Evolutionary conservation across 1,284 basidiomycete genomes (phyloP).

Genomic region (Cutaneotrichosporon sp.): DNA sequence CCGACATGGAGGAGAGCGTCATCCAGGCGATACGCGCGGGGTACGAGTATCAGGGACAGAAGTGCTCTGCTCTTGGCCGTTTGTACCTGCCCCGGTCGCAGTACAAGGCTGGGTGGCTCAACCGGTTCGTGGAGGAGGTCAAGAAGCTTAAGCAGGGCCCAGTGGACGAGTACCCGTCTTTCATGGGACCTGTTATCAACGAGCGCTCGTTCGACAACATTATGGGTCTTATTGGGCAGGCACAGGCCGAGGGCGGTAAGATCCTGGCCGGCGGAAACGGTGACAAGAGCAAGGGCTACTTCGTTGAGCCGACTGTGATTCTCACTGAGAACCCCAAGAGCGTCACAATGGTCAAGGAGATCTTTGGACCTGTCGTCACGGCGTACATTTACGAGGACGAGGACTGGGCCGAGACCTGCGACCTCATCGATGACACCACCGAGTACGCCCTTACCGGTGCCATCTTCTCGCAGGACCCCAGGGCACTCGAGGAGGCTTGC

Average conservation of each 20-base stretch:
- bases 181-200: constrained; percentile 87
- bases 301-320: constrained; percentile 81
- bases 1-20: constrained; percentile 74
- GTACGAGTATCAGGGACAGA: constrained; percentile 70
- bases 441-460: constrained; percentile 77
- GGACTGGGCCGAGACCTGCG: constrained; percentile 68
- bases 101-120: constrained; percentile 77
- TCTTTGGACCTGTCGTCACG: constrained; percentile 86
- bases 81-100: constrained; percentile 76
- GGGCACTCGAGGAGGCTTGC: constrained; percentile 28
- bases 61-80: constrained; percentile 83
- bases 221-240: constrained; percentile 69
- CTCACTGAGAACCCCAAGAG: constrained; percentile 51
- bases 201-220: constrained; percentile 77
- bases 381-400: constrained; percentile 67
- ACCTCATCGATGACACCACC: constrained; percentile 72
- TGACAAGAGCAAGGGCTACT: constrained; percentile 82
- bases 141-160: constrained; percentile 74
- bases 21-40: constrained; percentile 72
- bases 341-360: constrained; percentile 82
- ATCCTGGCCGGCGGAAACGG: constrained; percentile 47
- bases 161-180: constrained; percentile 69
- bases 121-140: constrained; percentile 63
- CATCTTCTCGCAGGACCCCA: constrained; percentile 55
- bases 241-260: constrained; percentile 52